These are phyloP conservation scores for Termitomyces sp. DNA, from an alignment of 768 basidiomycete genomes.

Conservation along the genomic window DNA sequence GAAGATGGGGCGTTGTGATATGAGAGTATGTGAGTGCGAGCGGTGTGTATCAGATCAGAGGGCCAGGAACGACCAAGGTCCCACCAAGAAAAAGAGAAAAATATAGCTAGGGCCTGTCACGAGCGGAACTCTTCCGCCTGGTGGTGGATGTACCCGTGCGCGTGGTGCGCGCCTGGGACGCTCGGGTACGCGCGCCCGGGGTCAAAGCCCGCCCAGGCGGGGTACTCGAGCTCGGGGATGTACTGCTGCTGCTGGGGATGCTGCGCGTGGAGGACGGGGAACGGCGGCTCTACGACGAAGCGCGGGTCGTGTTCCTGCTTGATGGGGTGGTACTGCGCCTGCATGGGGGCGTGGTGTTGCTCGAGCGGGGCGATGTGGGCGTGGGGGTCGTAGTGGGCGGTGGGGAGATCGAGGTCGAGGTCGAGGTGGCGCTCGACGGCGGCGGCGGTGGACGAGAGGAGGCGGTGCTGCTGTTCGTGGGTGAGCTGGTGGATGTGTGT, in stretches of 20 bases:
- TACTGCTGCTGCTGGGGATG: too few species aligned
- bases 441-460: not conserved
- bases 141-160: not conserved
- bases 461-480: not conserved
- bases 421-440: too few species aligned
- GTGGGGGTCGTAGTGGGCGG: not conserved
- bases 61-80: not conserved
- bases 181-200: not conserved
- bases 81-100: not conserved
- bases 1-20: too few species aligned
- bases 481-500: conserved; percentile 1
- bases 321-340: not conserved
- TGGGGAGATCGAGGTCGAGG: not conserved
- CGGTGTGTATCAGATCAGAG: not conserved
- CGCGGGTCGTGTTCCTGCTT: too few species aligned
- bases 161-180: not conserved
- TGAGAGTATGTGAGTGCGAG: not conserved
- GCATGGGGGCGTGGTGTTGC: not conserved
- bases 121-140: not conserved
- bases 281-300: too few species aligned
- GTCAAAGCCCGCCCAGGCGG: not conserved
- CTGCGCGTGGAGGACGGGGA: too few species aligned
- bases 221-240: not conserved
- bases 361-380: not conserved
- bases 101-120: not conserved